Conservation (phyloP, 331 rosid genomes). For the Ulmus americana region DNA sequence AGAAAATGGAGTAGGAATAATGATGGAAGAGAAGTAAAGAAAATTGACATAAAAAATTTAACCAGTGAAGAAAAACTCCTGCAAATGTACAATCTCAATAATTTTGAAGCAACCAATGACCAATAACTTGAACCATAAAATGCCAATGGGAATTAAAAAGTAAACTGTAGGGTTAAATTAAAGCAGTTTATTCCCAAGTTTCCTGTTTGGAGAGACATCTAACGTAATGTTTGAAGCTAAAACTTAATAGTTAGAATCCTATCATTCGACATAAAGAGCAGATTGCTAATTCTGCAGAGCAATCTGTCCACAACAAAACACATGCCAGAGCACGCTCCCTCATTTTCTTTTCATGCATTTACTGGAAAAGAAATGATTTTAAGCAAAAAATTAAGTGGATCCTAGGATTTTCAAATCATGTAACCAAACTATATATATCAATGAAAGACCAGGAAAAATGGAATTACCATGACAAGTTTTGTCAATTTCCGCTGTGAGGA, state of each 20-base stretch:
- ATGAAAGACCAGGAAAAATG: slow-evolving; percentile 13
- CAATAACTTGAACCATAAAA: background rate
- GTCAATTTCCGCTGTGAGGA: slow-evolving; percentile 88
- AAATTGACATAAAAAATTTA: background rate
- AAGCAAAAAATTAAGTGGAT: background rate
- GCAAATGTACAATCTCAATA: background rate
- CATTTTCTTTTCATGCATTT: background rate
- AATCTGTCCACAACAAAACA: background rate
- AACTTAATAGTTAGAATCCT: background rate
- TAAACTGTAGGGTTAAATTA: background rate
- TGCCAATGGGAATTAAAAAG: background rate
- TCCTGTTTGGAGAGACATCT: background rate
- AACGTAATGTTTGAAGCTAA: background rate
- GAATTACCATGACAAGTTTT: slow-evolving; percentile 84
- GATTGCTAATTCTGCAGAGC: background rate
- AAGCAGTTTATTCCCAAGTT: background rate
- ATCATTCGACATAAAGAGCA: background rate
- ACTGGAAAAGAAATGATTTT: background rate
- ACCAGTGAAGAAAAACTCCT: background rate
- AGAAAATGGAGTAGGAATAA: slow-evolving; percentile 22
- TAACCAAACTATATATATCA: background rate
- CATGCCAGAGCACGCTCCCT: background rate
- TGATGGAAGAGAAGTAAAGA: slow-evolving; percentile 13
- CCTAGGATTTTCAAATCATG: background rate
- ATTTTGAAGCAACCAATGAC: background rate